These are phyloP conservation scores for Chlorociboria aeruginascens DNA, from an alignment of 495 filamentous ascomycete genomes.

Conservation along the genomic window DNA sequence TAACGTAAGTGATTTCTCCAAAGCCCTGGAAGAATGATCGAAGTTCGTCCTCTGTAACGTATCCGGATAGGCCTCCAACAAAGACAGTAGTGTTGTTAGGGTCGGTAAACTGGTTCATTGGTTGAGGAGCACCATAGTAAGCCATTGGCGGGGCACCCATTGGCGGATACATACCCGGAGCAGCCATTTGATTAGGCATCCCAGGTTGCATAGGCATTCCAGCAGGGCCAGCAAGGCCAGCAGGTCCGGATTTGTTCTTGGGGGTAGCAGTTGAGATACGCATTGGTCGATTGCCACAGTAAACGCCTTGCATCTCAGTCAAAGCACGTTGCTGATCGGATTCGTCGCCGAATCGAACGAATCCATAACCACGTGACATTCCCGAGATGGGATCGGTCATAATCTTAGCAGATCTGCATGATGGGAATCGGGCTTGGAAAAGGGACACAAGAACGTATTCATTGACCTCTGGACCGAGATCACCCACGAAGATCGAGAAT, in stretches of 20 bases:
- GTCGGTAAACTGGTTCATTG: conserved; percentile 99
- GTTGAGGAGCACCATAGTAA: conserved; percentile 75
- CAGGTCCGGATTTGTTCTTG: conserved; percentile 68
- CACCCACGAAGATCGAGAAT: conserved; percentile 94
- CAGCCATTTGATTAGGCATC: conserved; percentile 32
- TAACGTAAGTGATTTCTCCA: conserved; percentile 99
- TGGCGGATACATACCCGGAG: conserved; percentile 46
- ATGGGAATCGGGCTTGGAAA: conserved; percentile 91
- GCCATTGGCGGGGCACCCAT: conserved; percentile 60
- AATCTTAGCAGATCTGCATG: conserved; percentile 99
- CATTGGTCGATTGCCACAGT: conserved; percentile 98
- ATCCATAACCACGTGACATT: conserved; percentile 95
- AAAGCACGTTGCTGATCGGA: conserved; percentile 89
- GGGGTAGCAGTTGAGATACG: conserved; percentile 96
- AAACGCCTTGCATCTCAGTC: conserved; percentile 97
- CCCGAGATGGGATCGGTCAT: conserved; percentile 98
- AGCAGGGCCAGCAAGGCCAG: conserved; percentile 40
- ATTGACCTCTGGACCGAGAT: conserved; percentile 96
- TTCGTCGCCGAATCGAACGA: conserved; percentile 94
- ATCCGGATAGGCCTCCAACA: conserved; percentile 92
- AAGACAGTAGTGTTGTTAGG: conserved; percentile 99
- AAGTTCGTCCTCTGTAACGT: conserved; percentile 98
- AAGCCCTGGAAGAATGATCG: conserved; percentile 99
- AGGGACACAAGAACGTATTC: conserved; percentile 95
- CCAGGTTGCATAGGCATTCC: conserved; percentile 34